Evolutionary conservation across 1,284 basidiomycete species (phyloP).

Genomic region (Malassezia equina): DNA sequence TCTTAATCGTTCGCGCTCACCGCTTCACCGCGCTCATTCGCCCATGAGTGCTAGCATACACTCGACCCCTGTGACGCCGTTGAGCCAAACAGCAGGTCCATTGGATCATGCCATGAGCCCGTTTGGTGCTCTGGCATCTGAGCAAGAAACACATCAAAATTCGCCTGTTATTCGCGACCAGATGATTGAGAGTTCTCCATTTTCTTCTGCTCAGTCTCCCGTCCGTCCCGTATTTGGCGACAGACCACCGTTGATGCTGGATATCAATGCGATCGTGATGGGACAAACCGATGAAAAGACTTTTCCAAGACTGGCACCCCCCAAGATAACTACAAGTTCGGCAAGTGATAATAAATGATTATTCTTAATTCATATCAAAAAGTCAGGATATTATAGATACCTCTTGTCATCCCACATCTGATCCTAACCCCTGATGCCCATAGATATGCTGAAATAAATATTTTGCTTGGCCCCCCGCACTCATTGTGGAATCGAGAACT

Average conservation of each 20-base stretch:
- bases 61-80: background rate
- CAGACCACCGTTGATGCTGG: background rate
- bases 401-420: background rate
- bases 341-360: constrained; percentile 4
- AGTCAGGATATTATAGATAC: background rate
- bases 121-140: background rate
- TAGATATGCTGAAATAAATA: background rate
- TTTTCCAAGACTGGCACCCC: background rate
- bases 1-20: constrained; percentile 6
- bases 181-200: background rate
- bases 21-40: background rate
- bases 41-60: background rate
- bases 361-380: background rate
- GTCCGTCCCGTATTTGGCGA: background rate
- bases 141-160: background rate
- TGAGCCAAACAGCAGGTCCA: constrained; percentile 3
- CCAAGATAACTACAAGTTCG: constrained; percentile 9
- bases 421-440: background rate
- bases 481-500: background rate
- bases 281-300: background rate
- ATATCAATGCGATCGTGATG: background rate
- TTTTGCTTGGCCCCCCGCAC: background rate
- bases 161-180: background rate
- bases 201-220: background rate
- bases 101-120: background rate